Conservation (phyloP, 2,329 filamentous ascomycete genomes). For the Fusarium oxysporum region DNA sequence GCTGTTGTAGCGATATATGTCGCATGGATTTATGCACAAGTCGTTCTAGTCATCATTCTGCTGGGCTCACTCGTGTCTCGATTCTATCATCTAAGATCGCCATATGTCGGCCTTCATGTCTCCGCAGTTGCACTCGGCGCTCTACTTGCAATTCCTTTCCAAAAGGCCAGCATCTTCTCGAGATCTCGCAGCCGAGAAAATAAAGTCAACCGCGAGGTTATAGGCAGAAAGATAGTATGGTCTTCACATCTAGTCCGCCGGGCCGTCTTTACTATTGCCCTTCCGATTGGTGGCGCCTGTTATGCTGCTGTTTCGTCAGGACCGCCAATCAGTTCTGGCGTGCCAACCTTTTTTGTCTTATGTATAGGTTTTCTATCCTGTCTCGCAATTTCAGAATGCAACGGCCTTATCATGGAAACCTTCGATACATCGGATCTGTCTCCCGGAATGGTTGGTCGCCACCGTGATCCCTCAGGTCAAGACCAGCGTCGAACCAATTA, state of each 20-base stretch:
- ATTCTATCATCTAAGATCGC: conserved; percentile 72
- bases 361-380: conserved; percentile 77
- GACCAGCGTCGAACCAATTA: conserved; percentile 71
- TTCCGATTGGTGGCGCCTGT: conserved; percentile 74
- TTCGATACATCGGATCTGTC: conserved; percentile 85
- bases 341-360: conserved; percentile 74
- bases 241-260: conserved; percentile 78
- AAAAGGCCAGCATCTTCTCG: conserved; percentile 77
- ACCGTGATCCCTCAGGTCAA: conserved; percentile 55
- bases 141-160: conserved; percentile 76
- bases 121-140: conserved; percentile 76
- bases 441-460: conserved; percentile 72
- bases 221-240: conserved; percentile 73
- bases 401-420: conserved; percentile 82
- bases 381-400: conserved; percentile 80
- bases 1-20: conserved; percentile 77
- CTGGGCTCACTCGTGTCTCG: conserved; percentile 78
- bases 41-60: conserved; percentile 78
- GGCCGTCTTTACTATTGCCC: conserved; percentile 72
- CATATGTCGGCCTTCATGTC: conserved; percentile 74
- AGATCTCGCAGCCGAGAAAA: conserved; percentile 69
- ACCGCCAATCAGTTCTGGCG: conserved; percentile 67
- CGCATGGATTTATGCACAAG: conserved; percentile 82
- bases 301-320: conserved; percentile 77
- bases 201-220: conserved; percentile 74